These are phyloP conservation scores for Pestalotiopsis sp. DNA, from an alignment of 2,329 filamentous ascomycete species.

Conservation along the genomic window DNA sequence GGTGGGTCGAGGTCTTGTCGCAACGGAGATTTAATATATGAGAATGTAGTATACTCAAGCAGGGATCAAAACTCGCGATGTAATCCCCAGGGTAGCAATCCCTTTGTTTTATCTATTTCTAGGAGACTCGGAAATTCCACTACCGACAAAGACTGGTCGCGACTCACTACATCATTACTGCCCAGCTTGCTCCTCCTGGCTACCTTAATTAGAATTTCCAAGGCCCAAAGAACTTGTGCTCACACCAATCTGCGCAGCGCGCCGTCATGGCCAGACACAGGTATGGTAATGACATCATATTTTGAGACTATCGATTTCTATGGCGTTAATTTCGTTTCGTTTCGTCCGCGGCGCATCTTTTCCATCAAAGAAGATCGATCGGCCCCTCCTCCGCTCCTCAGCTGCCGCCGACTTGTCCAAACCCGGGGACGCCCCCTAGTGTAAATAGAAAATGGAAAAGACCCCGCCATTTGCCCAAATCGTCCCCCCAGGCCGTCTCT, in stretches of 20 bases:
- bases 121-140: neutral
- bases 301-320: conserved; percentile 13
- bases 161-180: neutral
- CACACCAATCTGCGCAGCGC: neutral
- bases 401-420: neutral
- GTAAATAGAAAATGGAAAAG: neutral
- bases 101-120: neutral
- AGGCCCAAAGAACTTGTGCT: conserved; percentile 1
- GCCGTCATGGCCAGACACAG: neutral
- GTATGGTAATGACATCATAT: conserved; percentile 13
- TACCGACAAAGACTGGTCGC: neutral
- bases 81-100: neutral
- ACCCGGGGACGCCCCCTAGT: neutral
- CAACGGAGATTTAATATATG: neutral
- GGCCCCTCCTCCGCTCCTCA: neutral
- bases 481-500: neutral
- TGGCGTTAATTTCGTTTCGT: neutral
- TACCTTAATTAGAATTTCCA: neutral
- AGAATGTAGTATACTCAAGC: neutral
- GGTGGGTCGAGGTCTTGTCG: neutral
- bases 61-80: neutral
- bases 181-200: neutral
- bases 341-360: too few relatives aligned
- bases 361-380: neutral
- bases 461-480: neutral